Conservation (phyloP, 805 yeast genomes). For the Schizosaccharomyces japonicus region DNA sequence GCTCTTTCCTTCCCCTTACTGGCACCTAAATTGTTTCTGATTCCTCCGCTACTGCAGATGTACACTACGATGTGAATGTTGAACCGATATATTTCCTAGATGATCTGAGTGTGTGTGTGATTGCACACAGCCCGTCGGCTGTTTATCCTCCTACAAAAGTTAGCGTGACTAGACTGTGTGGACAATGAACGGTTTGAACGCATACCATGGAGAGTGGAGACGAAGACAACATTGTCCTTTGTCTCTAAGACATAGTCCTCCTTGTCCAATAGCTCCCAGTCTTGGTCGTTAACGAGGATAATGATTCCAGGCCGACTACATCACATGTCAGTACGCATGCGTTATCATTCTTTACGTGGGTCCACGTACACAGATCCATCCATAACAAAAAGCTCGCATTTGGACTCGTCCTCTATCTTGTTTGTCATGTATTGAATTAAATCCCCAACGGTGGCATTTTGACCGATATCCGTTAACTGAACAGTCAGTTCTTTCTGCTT, state of each 20-base stretch:
- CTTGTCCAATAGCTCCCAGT: slow-evolving; percentile 2
- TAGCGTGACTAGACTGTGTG: too few relatives aligned
- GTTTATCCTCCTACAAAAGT: too few relatives aligned
- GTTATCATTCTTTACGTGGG: neutral
- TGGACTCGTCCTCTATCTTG: neutral
- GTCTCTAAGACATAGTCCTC: neutral
- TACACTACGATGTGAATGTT: too few relatives aligned
- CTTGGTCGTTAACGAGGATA: slow-evolving; percentile 3
- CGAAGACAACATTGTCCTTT: neutral
- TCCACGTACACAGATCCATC: slow-evolving; percentile 1
- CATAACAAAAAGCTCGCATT: neutral
- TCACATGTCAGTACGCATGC: neutral
- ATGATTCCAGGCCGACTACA: slow-evolving; percentile 3
- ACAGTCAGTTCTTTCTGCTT: neutral
- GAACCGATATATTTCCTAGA: too few relatives aligned
- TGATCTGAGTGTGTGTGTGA: too few relatives aligned
- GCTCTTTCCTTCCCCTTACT: too few relatives aligned
- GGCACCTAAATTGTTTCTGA: too few relatives aligned
- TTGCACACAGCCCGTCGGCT: too few relatives aligned
- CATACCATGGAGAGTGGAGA: slow-evolving; percentile 3
- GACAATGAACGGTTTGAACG: too few relatives aligned
- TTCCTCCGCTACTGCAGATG: too few relatives aligned
- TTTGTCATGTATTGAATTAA: neutral
- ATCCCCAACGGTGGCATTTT: neutral
- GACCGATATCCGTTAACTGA: neutral